These are phyloP conservation scores for Podaxis carcinomalis DNA, from an alignment of 768 basidiomycete species.

Conservation along the genomic window DNA sequence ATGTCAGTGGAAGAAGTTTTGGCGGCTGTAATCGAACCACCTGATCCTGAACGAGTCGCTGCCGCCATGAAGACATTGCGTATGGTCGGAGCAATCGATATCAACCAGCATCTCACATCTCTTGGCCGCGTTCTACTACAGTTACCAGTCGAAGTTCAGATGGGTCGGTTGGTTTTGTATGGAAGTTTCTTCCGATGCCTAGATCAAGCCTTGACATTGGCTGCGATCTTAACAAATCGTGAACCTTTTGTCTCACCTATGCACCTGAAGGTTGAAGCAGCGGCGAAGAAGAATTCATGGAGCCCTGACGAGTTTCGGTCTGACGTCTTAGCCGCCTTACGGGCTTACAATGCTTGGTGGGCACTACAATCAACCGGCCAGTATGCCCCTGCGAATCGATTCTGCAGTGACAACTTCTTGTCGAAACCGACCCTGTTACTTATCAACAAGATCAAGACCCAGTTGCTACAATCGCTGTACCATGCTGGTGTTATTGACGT, in stretches of 20 bases:
- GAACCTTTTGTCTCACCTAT: slow-evolving; percentile 89
- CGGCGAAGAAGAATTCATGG: slow-evolving; percentile 74
- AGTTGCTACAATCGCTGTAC: slow-evolving; percentile 73
- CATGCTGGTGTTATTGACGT: slow-evolving; percentile 79
- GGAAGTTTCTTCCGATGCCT: slow-evolving; percentile 93
- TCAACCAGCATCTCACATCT: slow-evolving; percentile 71
- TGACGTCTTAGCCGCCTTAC: slow-evolving; percentile 74
- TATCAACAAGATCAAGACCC: slow-evolving; percentile 76
- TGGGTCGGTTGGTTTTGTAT: slow-evolving; percentile 86
- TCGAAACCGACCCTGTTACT: slow-evolving; percentile 78
- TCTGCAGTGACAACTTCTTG: slow-evolving; percentile 84
- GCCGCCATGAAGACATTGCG: slow-evolving; percentile 78
- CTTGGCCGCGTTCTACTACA: slow-evolving; percentile 87
- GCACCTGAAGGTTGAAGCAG: slow-evolving; percentile 67
- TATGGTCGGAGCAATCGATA: slow-evolving; percentile 85
- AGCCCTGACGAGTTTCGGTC: slow-evolving; percentile 76
- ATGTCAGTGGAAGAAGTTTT: slow-evolving; percentile 87
- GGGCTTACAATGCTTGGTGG: slow-evolving; percentile 84
- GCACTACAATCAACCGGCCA: slow-evolving; percentile 62
- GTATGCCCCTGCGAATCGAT: slow-evolving; percentile 62
- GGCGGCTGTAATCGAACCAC: slow-evolving; percentile 82
- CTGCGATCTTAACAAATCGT: slow-evolving; percentile 86
- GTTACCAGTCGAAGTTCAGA: slow-evolving; percentile 84
- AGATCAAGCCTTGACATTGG: slow-evolving; percentile 81
- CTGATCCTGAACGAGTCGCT: slow-evolving; percentile 66